These are phyloP conservation scores for Russula compacta DNA, from an alignment of 768 basidiomycete species.

Conservation along the genomic window DNA sequence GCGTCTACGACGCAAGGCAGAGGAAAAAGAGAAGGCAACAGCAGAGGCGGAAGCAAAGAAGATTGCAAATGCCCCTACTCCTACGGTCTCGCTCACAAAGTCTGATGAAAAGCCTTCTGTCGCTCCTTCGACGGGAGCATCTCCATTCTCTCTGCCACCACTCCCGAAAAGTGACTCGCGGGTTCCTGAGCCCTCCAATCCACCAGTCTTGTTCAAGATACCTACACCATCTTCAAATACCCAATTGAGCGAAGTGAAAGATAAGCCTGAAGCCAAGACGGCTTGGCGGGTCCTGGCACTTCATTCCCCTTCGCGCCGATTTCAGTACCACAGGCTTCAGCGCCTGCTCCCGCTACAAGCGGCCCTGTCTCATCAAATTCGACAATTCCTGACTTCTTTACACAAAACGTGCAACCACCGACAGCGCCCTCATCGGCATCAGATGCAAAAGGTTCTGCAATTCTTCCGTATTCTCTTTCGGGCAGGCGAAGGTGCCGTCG, in stretches of 20 bases:
- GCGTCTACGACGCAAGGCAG: slow-evolving; percentile 49
- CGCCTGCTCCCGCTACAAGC: slow-evolving; percentile 2
- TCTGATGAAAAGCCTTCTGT: slow-evolving; percentile 7
- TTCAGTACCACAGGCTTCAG: neutral
- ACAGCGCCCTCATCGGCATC: neutral
- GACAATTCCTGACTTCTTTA: slow-evolving; percentile 26
- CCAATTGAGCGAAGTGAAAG: neutral
- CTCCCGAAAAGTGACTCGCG: neutral
- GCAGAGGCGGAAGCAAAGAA: slow-evolving; percentile 28
- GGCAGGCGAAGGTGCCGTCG: slow-evolving; percentile 1
- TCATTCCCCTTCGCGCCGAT: slow-evolving; percentile 12
- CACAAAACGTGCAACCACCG: slow-evolving; percentile 10
- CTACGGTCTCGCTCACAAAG: neutral
- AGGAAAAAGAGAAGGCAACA: slow-evolving; percentile 25
- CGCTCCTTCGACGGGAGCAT: neutral
- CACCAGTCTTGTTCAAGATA: slow-evolving; percentile 3
- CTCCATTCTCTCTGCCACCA: slow-evolving; percentile 1
- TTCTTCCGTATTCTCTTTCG: slow-evolving; percentile 5
- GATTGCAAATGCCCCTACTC: neutral
- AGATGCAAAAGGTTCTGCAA: neutral
- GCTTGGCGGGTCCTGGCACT: neutral
- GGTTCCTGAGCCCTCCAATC: neutral
- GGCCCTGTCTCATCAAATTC: slow-evolving; percentile 10
- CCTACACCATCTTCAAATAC: neutral
- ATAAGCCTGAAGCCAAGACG: slow-evolving; percentile 6